A percentile compares a stretch with the other conserved stretches of the same genome.
Conservation (phyloP, 2,329 filamentous ascomycete genomes). For the Aspergillus tamarii region DNA sequence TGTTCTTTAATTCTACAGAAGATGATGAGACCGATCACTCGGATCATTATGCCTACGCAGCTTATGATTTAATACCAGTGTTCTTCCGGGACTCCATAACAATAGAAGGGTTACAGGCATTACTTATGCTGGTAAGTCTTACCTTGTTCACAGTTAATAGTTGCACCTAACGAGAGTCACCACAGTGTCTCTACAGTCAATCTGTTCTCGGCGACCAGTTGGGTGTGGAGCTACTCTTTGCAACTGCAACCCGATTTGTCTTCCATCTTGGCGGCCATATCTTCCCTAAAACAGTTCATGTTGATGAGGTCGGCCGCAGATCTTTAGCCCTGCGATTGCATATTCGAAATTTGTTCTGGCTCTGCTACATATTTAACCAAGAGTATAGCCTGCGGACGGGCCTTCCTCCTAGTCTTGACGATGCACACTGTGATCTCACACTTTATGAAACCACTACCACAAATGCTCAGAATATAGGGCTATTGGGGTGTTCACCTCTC, state of each 20-base stretch:
- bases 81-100: constrained; percentile 7
- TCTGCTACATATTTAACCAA: constrained; percentile 11
- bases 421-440: constrained; percentile 12
- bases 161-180: not conserved
- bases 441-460: not conserved
- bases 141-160: not conserved
- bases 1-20: not conserved
- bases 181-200: constrained; percentile 2
- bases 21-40: not conserved
- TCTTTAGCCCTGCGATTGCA: constrained; percentile 1
- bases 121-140: constrained; percentile 14
- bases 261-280: constrained; percentile 18
- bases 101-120: constrained; percentile 16
- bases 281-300: not conserved
- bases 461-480: not conserved
- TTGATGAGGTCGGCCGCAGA: not conserved
- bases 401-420: constrained; percentile 11
- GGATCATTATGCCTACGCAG: constrained; percentile 2
- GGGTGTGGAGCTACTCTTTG: constrained; percentile 1
- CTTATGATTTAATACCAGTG: constrained; percentile 2
- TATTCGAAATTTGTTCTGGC: constrained; percentile 15
- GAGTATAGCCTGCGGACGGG: constrained; percentile 14
- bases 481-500: not conserved
- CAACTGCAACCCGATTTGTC: constrained; percentile 12
- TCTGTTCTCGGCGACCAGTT: constrained; percentile 4